Evolutionary conservation across 2,329 filamentous ascomycete genomes (phyloP), one percentile per base, ranked within the genome.

Genomic region (Dactylellina sp.): DNA sequence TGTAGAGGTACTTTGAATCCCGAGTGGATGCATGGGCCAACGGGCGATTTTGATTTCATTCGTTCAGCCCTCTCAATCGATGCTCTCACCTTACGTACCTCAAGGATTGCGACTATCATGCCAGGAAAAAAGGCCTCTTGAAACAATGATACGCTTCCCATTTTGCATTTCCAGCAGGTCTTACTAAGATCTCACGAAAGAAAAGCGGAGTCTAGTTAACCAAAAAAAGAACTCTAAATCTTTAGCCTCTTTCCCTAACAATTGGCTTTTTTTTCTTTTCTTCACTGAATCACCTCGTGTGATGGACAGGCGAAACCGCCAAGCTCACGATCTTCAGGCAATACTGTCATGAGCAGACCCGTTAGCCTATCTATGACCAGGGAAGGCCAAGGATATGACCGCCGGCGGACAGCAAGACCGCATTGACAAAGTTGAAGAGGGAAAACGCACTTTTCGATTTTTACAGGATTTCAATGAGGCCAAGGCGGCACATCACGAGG

Each of bases 401-500:
- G 20, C 60, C 60, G 42, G 44, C 39, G 18, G 37, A 18, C 22
- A 28, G 20, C 32, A 7, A 47, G 25, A 25, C 24, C 12, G 32
- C 20, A 39, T 32, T 5, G 32, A 50, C 16, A 35, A 50, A n/a
- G 4, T 20, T 20, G 2, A 16, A 44, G 5, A 60, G 18, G 20
- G 46, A 46, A 59, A 0, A 44, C 1, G 37, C 11, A 40, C 37
- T 14, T 14, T 40, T 46, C 42, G 42, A 35, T 39, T 40, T 59
- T 68, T 60, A 68, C 63, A 68, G 46, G 53, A 60, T 59, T 66
- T 60, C 50, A 12, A 3, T 14, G 37, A 22, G 52, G 42, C 44
- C 55, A 59, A 57, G 53, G 52, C 63, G 63, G 63, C 53, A 68
- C 63, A 68, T 68, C 63, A 68, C 63, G 63, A 60, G 62, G 61